Evolutionary conservation across 306 rosid species (phyloP), one percentile per base, ranked within the genome.

Genomic region (Vachellia pachyceras): DNA sequence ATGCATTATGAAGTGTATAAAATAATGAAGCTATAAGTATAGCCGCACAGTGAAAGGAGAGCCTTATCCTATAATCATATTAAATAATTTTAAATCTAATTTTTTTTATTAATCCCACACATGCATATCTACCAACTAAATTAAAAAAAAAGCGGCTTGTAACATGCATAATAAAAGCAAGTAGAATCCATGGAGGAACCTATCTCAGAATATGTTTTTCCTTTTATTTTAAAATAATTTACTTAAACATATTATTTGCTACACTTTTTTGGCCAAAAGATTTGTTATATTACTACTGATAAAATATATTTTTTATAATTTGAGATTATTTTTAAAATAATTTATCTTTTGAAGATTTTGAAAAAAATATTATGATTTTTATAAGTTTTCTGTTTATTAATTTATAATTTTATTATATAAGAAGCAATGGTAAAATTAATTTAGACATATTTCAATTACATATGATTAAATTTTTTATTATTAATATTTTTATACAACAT

Each of bases 11-110:
- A 42, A n/a, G 54, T 42, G 36, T 37, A 42, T 69, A 69, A 44
- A 69, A 20, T 69, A 69, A 69, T 41, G 73, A 69, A 41, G 36
- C 52, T 69, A 41, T 29, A 29, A 29, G 33, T 29, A 29, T n/a
- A 69, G 35, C 10, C 39, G 7, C 54, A 12, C 74, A 20, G 1
- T 22, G 55, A 22, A 11, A 10, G 29, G 52, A 39, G 3, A 41
- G 36, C 52, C 73, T 41, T 68, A 68, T 41, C 52, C 10, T 68
- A 41, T 0, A 40, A 68, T 4, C 22, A 2, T 4, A 8, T 67
- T 67, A 39, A 37, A 67, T 68, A 20, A 20, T 40, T 68, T 68
- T 68, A 67, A 39, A 18, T 67, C 49, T 22, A 37, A 0, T n/a
- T 37, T 66, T 11, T 61, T 5, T 11, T 60, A 23, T 10, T 10